A percentile compares a stretch with the other conserved stretches of the same genome.
Evolutionary conservation across 2,329 filamentous ascomycete genomes (phyloP).

Genomic region (Claviceps maximensis): DNA sequence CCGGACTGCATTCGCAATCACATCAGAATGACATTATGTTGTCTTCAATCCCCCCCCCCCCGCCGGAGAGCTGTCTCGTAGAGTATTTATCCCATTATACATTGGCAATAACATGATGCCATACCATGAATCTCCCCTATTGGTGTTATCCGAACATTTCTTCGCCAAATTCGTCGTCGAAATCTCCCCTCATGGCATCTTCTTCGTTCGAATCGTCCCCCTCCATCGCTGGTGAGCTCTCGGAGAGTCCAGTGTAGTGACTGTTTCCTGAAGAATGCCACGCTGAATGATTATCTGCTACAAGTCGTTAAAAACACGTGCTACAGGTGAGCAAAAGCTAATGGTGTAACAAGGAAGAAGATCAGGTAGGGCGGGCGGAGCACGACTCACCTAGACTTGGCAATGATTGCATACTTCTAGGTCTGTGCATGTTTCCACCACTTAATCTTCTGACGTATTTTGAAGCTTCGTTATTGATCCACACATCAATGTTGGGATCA

Average conservation of each 20-base stretch:
- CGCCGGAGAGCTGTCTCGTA: too few relatives aligned
- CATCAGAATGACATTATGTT: not conserved
- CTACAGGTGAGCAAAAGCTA: too few relatives aligned
- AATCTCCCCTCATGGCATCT: not conserved
- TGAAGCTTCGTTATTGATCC: constrained; percentile 39
- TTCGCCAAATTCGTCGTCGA: not conserved
- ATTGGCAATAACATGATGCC: not conserved
- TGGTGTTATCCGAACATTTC: not conserved
- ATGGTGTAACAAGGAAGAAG: too few relatives aligned
- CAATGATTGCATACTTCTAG: not conserved
- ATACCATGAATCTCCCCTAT: not conserved
- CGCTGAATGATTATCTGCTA: not conserved
- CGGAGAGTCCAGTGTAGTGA: constrained; percentile 1
- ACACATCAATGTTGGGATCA: constrained; percentile 38
- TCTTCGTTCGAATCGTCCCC: constrained; percentile 1
- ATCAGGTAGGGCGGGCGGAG: too few relatives aligned
- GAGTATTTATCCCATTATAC: not conserved
- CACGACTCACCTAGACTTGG: not conserved
- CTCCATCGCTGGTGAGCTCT: not conserved
- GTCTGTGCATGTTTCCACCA: not conserved
- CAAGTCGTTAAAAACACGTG: too few relatives aligned
- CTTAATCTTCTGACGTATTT: constrained; percentile 26
- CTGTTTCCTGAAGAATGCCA: constrained; percentile 1
- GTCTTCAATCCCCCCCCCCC: not conserved
- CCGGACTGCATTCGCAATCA: not conserved